Evolutionary conservation across 306 rosid species (phyloP).

Genomic region (Potentilla sterilis): DNA sequence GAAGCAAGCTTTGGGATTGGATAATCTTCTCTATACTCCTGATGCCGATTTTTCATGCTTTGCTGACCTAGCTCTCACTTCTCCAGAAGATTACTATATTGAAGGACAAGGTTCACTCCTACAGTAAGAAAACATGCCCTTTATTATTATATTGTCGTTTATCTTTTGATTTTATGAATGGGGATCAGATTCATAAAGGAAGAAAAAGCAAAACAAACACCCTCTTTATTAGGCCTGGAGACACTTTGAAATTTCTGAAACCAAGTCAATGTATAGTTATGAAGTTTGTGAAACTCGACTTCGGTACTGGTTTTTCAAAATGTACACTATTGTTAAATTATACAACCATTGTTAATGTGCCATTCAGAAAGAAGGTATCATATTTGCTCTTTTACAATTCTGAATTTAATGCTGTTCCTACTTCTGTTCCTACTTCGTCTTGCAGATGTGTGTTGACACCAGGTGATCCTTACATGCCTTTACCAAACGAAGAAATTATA

Average conservation of each 20-base stretch:
- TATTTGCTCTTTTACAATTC: not conserved
- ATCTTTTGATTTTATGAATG: not conserved
- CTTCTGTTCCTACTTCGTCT: slow-evolving; percentile 19
- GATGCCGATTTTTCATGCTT: slow-evolving; percentile 99
- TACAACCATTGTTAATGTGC: not conserved
- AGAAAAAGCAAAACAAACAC: not conserved
- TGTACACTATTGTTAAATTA: too few species aligned
- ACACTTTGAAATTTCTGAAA: not conserved
- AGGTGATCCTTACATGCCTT: slow-evolving; percentile 99
- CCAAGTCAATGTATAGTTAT: not conserved
- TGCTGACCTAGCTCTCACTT: slow-evolving; percentile 91
- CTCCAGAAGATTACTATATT: slow-evolving; percentile 89
- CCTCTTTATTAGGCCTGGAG: not conserved
- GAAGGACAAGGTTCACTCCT: slow-evolving; percentile 98
- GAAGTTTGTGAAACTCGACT: not conserved
- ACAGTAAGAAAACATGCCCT: slow-evolving; percentile 52
- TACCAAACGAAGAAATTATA: slow-evolving; percentile 80
- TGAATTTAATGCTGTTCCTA: not conserved
- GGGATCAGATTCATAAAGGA: not conserved
- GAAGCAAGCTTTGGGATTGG: slow-evolving; percentile 76
- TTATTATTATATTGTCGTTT: not conserved
- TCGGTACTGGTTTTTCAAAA: too few species aligned
- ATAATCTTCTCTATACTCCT: slow-evolving; percentile 95
- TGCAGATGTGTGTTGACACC: slow-evolving; percentile 95
- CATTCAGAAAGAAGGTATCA: not conserved